These are phyloP conservation scores for Cinnamomum chago DNA, from an alignment of 164 flowering plant genomes.

Conservation along the genomic window DNA sequence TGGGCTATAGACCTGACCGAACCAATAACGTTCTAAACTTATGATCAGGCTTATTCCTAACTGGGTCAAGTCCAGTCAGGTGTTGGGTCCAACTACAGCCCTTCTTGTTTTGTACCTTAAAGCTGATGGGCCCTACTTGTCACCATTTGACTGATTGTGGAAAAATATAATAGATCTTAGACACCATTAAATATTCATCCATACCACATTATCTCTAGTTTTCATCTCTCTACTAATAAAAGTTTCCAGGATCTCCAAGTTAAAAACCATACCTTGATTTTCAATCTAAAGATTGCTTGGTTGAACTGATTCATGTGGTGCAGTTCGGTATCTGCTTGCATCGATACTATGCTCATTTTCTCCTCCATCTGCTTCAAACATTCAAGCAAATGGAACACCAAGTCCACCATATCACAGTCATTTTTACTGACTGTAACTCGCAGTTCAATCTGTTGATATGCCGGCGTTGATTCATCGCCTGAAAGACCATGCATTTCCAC, in stretches of 20 bases:
- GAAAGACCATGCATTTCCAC: conserved; percentile 25
- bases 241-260: not conserved
- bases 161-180: too few species aligned
- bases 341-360: conserved; percentile 30
- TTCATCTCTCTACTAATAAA: not conserved
- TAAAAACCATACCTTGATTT: conserved; percentile 32
- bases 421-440: conserved; percentile 38
- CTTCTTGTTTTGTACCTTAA: too few species aligned
- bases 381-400: conserved; percentile 40
- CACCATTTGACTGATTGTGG: too few species aligned
- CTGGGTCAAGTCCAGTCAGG: too few species aligned
- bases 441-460: conserved; percentile 35
- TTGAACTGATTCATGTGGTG: conserved; percentile 14
- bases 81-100: too few species aligned
- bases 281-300: conserved; percentile 35
- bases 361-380: conserved; percentile 39
- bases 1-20: too few species aligned
- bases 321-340: conserved; percentile 37
- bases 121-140: too few species aligned
- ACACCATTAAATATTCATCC: too few species aligned
- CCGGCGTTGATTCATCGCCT: conserved; percentile 26
- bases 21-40: too few species aligned
- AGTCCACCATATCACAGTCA: conserved; percentile 24
- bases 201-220: too few species aligned
- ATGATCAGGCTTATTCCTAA: too few species aligned